phyloP scores from a whole-genome alignment of 495 filamentous ascomycete genomes.

The Xeromyces bisporus region DNA sequence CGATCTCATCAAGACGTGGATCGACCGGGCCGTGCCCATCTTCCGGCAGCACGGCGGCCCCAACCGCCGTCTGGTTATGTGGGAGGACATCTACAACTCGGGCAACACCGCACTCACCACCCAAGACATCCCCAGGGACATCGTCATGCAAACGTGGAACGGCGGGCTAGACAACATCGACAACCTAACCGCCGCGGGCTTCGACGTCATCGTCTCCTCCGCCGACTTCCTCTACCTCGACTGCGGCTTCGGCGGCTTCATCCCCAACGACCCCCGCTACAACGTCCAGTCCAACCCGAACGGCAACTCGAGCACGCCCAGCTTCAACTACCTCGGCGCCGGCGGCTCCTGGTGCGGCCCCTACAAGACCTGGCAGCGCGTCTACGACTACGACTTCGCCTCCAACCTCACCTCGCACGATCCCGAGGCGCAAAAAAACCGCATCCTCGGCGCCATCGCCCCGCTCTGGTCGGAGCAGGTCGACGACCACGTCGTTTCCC shows the following conservation, averaged over 20 bases:
- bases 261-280: slow-evolving; percentile 38
- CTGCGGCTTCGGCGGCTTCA: slow-evolving; percentile 36
- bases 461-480: slow-evolving; percentile 40
- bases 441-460: slow-evolving; percentile 32
- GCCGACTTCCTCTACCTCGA: slow-evolving; percentile 40
- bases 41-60: slow-evolving; percentile 20
- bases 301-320: slow-evolving; percentile 15
- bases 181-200: slow-evolving; percentile 32
- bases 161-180: slow-evolving; percentile 33
- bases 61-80: slow-evolving; percentile 36
- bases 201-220: slow-evolving; percentile 37
- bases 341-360: slow-evolving; percentile 42
- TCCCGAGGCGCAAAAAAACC: slow-evolving; percentile 21
- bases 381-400: slow-evolving; percentile 44
- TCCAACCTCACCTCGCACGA: slow-evolving; percentile 31
- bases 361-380: slow-evolving; percentile 45
- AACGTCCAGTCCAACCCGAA: slow-evolving; percentile 32
- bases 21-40: slow-evolving; percentile 36
- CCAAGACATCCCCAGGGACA: slow-evolving; percentile 33
- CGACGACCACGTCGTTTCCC: slow-evolving; percentile 33
- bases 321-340: slow-evolving; percentile 36
- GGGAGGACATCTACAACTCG: slow-evolving; percentile 35
- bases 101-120: slow-evolving; percentile 24
- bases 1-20: slow-evolving; percentile 37
- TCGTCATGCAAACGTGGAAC: slow-evolving; percentile 40